Conservation (phyloP, 805 yeast species). For the Candida hispaniensis region DNA sequence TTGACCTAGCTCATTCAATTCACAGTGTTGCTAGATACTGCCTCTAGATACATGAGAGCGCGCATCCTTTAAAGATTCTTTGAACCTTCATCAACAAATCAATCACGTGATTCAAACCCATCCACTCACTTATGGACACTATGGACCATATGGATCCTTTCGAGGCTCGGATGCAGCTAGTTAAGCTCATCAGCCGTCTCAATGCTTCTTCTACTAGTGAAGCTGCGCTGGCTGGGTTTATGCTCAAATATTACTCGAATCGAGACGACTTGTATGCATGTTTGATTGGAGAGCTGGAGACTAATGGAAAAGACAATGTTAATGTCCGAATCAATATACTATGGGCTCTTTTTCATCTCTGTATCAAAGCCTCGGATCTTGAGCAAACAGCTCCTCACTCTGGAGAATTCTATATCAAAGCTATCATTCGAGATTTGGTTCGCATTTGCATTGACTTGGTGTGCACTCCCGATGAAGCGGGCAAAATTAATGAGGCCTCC, state of each 20-base stretch:
- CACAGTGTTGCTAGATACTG: too few relatives aligned
- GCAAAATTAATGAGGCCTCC: constrained; percentile 20
- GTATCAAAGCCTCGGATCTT: constrained; percentile 19
- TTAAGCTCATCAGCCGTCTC: constrained; percentile 51
- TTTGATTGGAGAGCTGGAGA: constrained; percentile 47
- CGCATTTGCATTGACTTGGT: constrained; percentile 4
- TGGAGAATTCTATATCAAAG: constrained; percentile 9
- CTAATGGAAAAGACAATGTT: constrained; percentile 17
- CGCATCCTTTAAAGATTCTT: too few relatives aligned
- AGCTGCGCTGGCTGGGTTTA: constrained; percentile 23
- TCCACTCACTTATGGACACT: too few relatives aligned
- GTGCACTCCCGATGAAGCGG: constrained; percentile 11
- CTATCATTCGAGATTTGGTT: constrained; percentile 7
- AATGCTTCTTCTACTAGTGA: constrained; percentile 42
- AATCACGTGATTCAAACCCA: too few relatives aligned
- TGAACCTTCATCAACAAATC: too few relatives aligned
- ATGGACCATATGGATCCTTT: constrained; percentile 92
- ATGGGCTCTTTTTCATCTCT: constrained; percentile 57
- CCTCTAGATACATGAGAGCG: too few relatives aligned
- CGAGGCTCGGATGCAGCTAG: constrained; percentile 70
- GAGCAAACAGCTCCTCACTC: too few relatives aligned
- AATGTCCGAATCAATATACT: constrained; percentile 57
- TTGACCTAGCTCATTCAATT: too few relatives aligned
- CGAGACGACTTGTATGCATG: constrained; percentile 62
- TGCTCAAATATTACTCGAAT: constrained; percentile 36